phyloP scores from a whole-genome alignment of 2,329 filamentous ascomycete genomes.

The Pseudogymnoascus sp. region DNA sequence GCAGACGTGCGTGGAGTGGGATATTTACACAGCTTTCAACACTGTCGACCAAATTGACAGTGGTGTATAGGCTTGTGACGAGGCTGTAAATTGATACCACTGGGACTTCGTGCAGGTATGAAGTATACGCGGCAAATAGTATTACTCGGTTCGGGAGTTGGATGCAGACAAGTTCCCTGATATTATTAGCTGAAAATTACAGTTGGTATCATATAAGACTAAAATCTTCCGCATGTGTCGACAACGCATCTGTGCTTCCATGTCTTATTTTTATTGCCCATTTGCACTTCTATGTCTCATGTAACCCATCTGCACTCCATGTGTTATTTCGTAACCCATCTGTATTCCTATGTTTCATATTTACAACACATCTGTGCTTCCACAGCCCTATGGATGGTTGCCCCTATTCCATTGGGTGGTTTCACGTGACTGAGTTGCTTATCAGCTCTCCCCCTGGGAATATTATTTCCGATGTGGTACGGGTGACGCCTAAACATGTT shows the following conservation, averaged over 20 bases:
- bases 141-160: neutral
- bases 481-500: neutral
- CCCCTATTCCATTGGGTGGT: neutral
- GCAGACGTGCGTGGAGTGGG: slow-evolving; percentile 51
- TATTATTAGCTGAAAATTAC: neutral
- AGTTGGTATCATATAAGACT: neutral
- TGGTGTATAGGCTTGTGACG: slow-evolving; percentile 30
- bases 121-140: neutral
- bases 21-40: slow-evolving; percentile 41
- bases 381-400: neutral
- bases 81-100: neutral
- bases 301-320: neutral
- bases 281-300: neutral
- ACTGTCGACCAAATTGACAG: slow-evolving; percentile 49
- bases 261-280: neutral
- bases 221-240: neutral
- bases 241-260: neutral
- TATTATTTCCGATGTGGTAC: neutral
- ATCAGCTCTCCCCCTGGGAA: neutral
- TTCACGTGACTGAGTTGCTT: neutral
- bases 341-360: neutral
- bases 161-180: neutral
- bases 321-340: neutral
- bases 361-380: slow-evolving; percentile 2
- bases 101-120: neutral